phyloP scores from a whole-genome alignment of 2,329 filamentous ascomycete genomes.

The Aspergillus carbonarius region DNA sequence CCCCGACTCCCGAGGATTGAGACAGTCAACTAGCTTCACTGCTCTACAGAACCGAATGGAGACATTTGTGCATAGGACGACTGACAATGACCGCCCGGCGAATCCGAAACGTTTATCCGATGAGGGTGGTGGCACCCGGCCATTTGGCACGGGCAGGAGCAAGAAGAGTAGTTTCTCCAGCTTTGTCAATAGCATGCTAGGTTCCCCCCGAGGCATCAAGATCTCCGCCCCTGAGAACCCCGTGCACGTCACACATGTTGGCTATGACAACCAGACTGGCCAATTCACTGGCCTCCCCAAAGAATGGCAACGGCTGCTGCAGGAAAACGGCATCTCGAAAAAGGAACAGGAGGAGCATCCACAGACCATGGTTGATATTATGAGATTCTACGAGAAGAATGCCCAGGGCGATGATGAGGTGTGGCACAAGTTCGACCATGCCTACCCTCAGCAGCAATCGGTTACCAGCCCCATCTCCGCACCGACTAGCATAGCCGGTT shows the following conservation, averaged over 20 bases:
- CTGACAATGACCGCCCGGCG: conserved; percentile 49
- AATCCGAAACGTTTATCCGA: conserved; percentile 75
- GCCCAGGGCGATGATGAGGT: conserved; percentile 82
- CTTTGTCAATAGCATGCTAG: conserved; percentile 80
- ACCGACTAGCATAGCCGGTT: conserved; percentile 38
- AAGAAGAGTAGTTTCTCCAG: conserved; percentile 89
- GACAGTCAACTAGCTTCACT: conserved; percentile 67
- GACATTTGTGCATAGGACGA: conserved; percentile 43
- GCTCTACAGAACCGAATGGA: conserved; percentile 53
- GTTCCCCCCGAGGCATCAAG: conserved; percentile 82
- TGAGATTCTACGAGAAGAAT: conserved; percentile 96
- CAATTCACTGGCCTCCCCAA: conserved; percentile 95
- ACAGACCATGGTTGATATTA: conserved; percentile 91
- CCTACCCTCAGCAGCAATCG: conserved; percentile 57
- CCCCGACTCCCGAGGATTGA: conserved; percentile 59
- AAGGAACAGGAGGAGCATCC: conserved; percentile 95
- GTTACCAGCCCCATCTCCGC: conserved; percentile 39
- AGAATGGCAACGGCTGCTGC: conserved; percentile 95
- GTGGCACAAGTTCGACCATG: conserved; percentile 95
- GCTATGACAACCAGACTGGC: conserved; percentile 92
- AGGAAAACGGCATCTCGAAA: conserved; percentile 93
- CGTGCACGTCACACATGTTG: conserved; percentile 96
- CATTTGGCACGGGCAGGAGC: conserved; percentile 57
- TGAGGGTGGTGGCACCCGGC: conserved; percentile 66
- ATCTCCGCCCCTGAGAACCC: conserved; percentile 98